Evolutionary conservation across 2,329 filamentous ascomycete genomes (phyloP), one percentile per base, ranked within the genome.

Genomic region (Trichoderma gracile): DNA sequence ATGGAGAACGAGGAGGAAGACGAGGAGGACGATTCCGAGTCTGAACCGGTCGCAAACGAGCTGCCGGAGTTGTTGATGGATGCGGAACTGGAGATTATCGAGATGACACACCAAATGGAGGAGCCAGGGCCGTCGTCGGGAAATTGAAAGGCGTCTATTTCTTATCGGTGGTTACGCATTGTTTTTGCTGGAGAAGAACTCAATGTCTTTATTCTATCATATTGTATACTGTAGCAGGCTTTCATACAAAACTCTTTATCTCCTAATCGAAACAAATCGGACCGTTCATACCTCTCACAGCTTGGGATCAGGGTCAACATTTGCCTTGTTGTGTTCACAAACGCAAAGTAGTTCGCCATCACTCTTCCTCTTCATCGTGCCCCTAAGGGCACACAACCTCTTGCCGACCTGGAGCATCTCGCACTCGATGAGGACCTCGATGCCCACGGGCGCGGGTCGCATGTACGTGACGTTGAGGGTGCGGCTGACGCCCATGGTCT

Each of bases 401-500:
- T 79, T 81, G 2, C 88, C 88, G 19, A 82, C 75, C 67, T 86
- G 82, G 5, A 89, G 75, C 17, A 88, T 74, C 69, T 87, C 84
- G 68, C 82, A 83, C 67, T 85, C 80, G 49, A 90, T 71, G 21
- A 84, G 69, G 9, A 86, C 76, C 68, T 80, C 78, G 1, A 75
- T 77, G 10, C 84, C 86, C 14, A 73, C 71, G 1, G 84, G 83
- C 3, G 84, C 80, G 1, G 89, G 89, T 1, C 87, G 81, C 66
- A 92, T 75, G 73, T 90, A 92, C 0, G 86, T 90, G 47, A 89
- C 81, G 70, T 83, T 86, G 61, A 92, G 79, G 27, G 85, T 87
- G 65, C 89, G 82, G 71, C 81, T 86, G 27, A 92, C 88, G 43
- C 89, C 89, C 25, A 87, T 80, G 45, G 77, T 78, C 63, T 80